A percentile compares a stretch with the other conserved stretches of the same genome.
Conservation (phyloP, 192 early-diverging fungal species). For the Gaertneriomyces sp. region DNA sequence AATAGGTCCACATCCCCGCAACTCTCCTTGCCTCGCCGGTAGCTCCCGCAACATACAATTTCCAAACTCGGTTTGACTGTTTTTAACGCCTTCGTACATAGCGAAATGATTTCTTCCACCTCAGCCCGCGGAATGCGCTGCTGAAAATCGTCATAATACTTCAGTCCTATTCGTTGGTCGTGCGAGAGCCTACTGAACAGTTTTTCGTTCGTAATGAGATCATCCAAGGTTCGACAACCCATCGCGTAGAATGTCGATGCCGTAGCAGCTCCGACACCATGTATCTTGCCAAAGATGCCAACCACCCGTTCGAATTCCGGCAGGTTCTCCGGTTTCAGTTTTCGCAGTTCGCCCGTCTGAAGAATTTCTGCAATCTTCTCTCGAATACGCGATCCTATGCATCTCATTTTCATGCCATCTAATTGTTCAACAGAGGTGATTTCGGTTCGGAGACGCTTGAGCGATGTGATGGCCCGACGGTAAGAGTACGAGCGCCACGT, state of each 20-base stretch:
- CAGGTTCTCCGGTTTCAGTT: conserved; percentile 38
- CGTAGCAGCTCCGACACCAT: conserved; percentile 21
- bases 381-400: conserved; percentile 43
- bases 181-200: conserved; percentile 30
- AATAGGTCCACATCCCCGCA: conserved; percentile 49
- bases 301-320: conserved; percentile 43
- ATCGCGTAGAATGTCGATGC: conserved; percentile 33
- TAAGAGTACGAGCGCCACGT: conserved; percentile 41
- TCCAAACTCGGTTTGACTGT: conserved; percentile 28
- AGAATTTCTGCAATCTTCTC: conserved; percentile 47
- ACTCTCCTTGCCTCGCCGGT: conserved; percentile 35
- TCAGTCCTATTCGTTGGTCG: conserved; percentile 41
- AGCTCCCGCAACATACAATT: conserved; percentile 40
- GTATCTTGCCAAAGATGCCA: neutral
- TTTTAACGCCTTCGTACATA: conserved; percentile 19
- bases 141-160: conserved; percentile 46
- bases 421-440: conserved; percentile 24
- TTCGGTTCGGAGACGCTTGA: conserved; percentile 32
- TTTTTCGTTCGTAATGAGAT: conserved; percentile 25
- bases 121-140: conserved; percentile 42
- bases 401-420: conserved; percentile 36
- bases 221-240: conserved; percentile 46
- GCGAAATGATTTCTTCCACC: conserved; percentile 26
- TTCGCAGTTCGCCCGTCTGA: conserved; percentile 35
- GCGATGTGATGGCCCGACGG: conserved; percentile 34